These are phyloP conservation scores for Lichtheimia ornata DNA, from an alignment of 371 early-diverging fungal species.

Conservation along the genomic window DNA sequence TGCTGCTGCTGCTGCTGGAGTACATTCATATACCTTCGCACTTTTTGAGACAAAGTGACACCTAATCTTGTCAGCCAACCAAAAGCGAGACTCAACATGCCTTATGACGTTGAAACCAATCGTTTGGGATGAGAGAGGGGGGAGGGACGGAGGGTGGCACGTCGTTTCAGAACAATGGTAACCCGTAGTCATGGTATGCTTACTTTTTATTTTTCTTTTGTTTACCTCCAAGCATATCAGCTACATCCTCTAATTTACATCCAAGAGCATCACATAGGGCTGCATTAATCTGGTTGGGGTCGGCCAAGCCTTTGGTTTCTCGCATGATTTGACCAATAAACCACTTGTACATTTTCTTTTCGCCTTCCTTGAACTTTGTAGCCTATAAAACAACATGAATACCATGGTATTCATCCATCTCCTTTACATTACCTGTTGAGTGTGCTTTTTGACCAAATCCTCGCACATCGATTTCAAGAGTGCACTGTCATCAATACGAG, in stretches of 20 bases:
- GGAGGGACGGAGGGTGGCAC: no score
- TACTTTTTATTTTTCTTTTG: constrained; percentile 9
- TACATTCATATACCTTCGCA: no score
- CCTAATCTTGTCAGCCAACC: no score
- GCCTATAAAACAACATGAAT: constrained; percentile 32
- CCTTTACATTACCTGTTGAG: constrained; percentile 50
- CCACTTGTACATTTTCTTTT: constrained; percentile 63
- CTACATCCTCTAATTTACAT: constrained; percentile 33
- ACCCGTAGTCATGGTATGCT: background rate
- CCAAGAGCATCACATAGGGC: constrained; percentile 52
- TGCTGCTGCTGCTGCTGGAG: no score
- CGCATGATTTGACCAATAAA: constrained; percentile 78
- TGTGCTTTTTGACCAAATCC: constrained; percentile 52
- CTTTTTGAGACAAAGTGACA: no score
- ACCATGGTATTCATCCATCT: background rate
- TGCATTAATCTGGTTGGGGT: constrained; percentile 62
- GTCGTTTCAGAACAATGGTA: no score
- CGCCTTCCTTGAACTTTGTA: constrained; percentile 55
- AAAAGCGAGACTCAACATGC: no score
- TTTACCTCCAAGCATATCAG: background rate
- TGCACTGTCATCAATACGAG: constrained; percentile 54
- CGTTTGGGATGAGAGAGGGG: no score
- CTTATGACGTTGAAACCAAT: no score
- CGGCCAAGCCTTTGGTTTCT: constrained; percentile 72
- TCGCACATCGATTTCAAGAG: constrained; percentile 54